Evolutionary conservation across 441 rosid species (phyloP).

Genomic region (Codiaeum variegatum): DNA sequence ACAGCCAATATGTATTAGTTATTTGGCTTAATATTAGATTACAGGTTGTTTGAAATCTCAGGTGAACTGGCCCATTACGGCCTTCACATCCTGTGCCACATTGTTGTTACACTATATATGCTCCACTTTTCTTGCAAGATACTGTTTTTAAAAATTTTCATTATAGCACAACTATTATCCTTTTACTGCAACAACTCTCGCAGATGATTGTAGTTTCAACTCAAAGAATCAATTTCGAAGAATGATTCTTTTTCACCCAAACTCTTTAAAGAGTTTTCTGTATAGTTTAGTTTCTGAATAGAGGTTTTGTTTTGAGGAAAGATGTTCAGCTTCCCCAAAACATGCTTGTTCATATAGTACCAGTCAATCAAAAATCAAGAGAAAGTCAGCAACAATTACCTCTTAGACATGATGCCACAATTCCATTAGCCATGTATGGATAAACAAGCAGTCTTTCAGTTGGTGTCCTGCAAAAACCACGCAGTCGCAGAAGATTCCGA

Average conservation of each 20-base stretch:
- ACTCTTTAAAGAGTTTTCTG: neutral
- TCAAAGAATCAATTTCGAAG: neutral
- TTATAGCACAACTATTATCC: neutral
- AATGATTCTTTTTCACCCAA: neutral
- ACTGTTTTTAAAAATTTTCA: neutral
- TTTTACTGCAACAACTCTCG: neutral
- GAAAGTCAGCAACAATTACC: conserved; percentile 36
- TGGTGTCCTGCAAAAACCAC: conserved; percentile 92
- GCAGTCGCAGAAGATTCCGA: conserved; percentile 70
- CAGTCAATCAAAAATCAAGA: neutral
- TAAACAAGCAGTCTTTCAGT: conserved; percentile 84
- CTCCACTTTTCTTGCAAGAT: neutral
- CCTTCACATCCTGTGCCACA: neutral
- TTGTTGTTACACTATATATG: neutral
- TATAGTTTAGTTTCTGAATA: neutral
- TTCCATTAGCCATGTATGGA: conserved; percentile 95
- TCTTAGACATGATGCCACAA: conserved; percentile 85
- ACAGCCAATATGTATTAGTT: neutral
- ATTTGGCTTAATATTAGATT: neutral
- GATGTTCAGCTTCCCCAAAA: neutral
- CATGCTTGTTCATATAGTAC: neutral
- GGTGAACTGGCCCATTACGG: neutral
- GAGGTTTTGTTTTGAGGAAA: neutral
- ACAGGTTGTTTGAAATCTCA: neutral
- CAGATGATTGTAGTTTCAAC: neutral